phyloP scores from a whole-genome alignment of 2,329 filamentous ascomycete species.

The Fusarium armeniacum region DNA sequence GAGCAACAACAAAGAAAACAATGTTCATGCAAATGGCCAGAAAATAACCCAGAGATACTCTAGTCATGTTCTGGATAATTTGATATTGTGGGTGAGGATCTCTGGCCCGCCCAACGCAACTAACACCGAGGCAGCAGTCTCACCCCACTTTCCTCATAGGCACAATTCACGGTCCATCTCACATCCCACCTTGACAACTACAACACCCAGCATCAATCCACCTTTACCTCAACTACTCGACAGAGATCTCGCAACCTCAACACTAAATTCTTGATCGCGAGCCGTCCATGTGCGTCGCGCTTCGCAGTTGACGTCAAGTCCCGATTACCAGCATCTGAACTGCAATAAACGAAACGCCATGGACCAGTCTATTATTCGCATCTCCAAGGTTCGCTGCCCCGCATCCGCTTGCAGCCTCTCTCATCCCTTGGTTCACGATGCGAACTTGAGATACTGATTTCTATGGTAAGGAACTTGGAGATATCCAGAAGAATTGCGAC shows the following conservation, averaged over 20 bases:
- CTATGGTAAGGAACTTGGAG: conserved; percentile 78
- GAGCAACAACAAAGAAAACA: not conserved
- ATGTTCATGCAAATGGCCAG: not conserved
- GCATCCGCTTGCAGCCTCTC: conserved; percentile 33
- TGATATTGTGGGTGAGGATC: not conserved
- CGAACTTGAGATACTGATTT: conserved; percentile 36
- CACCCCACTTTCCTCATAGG: conserved; percentile 42
- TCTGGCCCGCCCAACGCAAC: conserved; percentile 3
- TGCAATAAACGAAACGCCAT: conserved; percentile 50
- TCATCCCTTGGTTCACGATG: conserved; percentile 38
- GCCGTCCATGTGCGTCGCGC: conserved; percentile 37
- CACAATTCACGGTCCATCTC: conserved; percentile 27
- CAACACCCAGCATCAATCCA: conserved; percentile 16
- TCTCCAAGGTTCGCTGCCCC: conserved; percentile 75
- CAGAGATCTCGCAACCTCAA: conserved; percentile 7
- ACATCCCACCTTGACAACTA: conserved; percentile 33
- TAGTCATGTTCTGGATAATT: not conserved
- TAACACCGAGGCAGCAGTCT: conserved; percentile 11
- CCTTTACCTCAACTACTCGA: conserved; percentile 6
- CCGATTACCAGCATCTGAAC: conserved; percentile 8
- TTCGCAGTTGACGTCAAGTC: conserved; percentile 10
- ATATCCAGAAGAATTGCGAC: conserved; percentile 86
- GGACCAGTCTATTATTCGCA: conserved; percentile 89
- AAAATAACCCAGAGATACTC: not conserved
- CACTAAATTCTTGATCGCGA: conserved; percentile 12